phyloP scores from a whole-genome alignment of 1,284 basidiomycete species.

The Retiboletus fuscus region DNA sequence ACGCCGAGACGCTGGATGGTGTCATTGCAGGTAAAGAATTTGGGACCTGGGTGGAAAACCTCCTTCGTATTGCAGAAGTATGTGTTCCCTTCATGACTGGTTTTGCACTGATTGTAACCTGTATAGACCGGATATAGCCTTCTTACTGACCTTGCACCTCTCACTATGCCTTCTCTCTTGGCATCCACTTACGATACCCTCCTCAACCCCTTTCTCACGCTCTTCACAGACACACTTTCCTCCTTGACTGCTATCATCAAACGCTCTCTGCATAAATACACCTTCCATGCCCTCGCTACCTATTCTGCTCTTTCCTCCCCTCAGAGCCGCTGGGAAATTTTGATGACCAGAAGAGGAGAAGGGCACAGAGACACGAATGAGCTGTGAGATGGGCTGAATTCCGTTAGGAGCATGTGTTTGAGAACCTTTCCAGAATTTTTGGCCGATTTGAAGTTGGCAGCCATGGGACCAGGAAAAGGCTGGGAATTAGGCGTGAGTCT shows the following conservation, averaged over 20 bases:
- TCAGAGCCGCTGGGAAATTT: constrained; percentile 73
- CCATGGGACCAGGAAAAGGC: constrained; percentile 55
- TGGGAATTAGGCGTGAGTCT: constrained; percentile 69
- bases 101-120: not conserved
- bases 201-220: constrained; percentile 68
- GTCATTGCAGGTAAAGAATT: constrained; percentile 75
- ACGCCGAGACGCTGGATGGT: constrained; percentile 72
- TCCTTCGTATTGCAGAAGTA: constrained; percentile 74
- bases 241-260: constrained; percentile 78
- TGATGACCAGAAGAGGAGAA: constrained; percentile 59
- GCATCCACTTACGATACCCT: constrained; percentile 69
- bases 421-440: constrained; percentile 85
- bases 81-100: constrained; percentile 32
- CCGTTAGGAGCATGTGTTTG: constrained; percentile 73
- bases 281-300: constrained; percentile 81
- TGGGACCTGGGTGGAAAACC: constrained; percentile 71
- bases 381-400: constrained; percentile 73
- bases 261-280: constrained; percentile 85
- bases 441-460: constrained; percentile 76
- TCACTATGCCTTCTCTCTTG: constrained; percentile 61
- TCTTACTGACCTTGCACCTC: constrained; percentile 69
- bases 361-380: constrained; percentile 70
- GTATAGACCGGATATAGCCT: constrained; percentile 66
- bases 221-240: constrained; percentile 71
- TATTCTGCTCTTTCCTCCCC: constrained; percentile 66